Base-by-base conservation (phyloP, 2,329 filamentous ascomycete species). In the Fusarium incarnatum region DNA sequence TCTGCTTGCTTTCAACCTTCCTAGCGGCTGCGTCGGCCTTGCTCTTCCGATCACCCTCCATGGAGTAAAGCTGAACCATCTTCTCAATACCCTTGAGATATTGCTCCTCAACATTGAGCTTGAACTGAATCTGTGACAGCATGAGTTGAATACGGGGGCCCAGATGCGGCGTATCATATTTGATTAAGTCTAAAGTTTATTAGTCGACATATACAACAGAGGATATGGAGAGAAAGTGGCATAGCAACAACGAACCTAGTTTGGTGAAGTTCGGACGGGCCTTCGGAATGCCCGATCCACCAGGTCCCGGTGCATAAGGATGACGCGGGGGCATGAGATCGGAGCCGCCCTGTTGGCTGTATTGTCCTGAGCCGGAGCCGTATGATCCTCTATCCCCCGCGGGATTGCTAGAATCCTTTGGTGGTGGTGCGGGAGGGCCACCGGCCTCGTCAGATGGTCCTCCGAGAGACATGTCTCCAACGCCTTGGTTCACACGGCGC, bases 61-160 rank as follows among this genome's bases (percentile, higher is more conserved):
- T 96, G 78, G 96, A 91, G 79, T 99, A 99, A 37, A 99, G 86
- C 79, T 96, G 94, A 48, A 98, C 93, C 96, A 99, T 98, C 84
- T 99, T 99, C 82, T 99, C 96, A 74, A 99, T 96, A 67, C 96
- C 96, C 77, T 97, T 97, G 72, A 98, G 94, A 82, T 99, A 99
- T 82, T 99, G 96, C 79, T 98, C 97, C 80, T 99, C 96, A 28
- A 99, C 96, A 73, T 96, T 97, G 67, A 99, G 88, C 84, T 99
- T 99, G 85, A 99, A 99, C 81, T 98, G 94, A 70, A 99, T 91
- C 81, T 99, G 96, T 49, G 96, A 97, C 77, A 99, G 85, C 96
- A 99, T 99, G 77, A 98, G 92, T 83, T 99, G 96, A 77, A 99
- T 99, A 73, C 97, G 94, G 65, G 96, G 95, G 34, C 96, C 96